Conservation (phyloP, 495 filamentous ascomycete genomes). For the Penicillium flavigenum region DNA sequence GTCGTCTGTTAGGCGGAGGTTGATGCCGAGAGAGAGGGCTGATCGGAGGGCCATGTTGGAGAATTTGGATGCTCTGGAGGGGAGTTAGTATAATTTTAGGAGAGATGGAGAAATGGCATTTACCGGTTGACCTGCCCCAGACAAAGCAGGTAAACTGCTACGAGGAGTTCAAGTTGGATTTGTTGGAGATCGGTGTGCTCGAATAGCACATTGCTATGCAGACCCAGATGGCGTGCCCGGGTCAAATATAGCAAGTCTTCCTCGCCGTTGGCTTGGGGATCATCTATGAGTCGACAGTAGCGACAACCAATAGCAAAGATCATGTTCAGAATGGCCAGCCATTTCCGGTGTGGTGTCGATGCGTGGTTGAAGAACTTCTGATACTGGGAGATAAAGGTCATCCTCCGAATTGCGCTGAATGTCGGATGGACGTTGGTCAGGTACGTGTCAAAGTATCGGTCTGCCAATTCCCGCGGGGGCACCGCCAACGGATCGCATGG, state of each 20-base stretch:
- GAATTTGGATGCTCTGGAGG: conserved; percentile 58
- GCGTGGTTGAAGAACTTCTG: conserved; percentile 30
- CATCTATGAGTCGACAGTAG: conserved; percentile 45
- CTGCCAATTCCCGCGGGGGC: conserved; percentile 50
- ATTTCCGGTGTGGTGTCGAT: conserved; percentile 37
- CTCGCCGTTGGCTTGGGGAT: conserved; percentile 36
- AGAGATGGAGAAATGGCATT: not conserved
- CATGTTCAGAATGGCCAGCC: conserved; percentile 62
- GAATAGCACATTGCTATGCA: conserved; percentile 51
- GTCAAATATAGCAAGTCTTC: conserved; percentile 58
- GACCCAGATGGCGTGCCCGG: conserved; percentile 53
- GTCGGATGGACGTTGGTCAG: conserved; percentile 56
- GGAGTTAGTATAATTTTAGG: not conserved
- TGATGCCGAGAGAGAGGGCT: conserved; percentile 58
- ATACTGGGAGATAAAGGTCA: conserved; percentile 44
- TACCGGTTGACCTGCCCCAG: conserved; percentile 63
- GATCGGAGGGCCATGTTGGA: conserved; percentile 59
- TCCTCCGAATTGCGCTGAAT: conserved; percentile 55
- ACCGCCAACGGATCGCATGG: conserved; percentile 49
- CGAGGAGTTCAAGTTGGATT: conserved; percentile 54
- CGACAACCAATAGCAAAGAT: conserved; percentile 61
- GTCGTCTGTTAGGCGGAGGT: conserved; percentile 55
- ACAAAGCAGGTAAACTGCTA: conserved; percentile 59
- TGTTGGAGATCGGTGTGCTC: conserved; percentile 59
- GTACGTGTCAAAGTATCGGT: conserved; percentile 54